Conservation (phyloP, 495 filamentous ascomycete species). For the Aspergillus cristatus region DNA sequence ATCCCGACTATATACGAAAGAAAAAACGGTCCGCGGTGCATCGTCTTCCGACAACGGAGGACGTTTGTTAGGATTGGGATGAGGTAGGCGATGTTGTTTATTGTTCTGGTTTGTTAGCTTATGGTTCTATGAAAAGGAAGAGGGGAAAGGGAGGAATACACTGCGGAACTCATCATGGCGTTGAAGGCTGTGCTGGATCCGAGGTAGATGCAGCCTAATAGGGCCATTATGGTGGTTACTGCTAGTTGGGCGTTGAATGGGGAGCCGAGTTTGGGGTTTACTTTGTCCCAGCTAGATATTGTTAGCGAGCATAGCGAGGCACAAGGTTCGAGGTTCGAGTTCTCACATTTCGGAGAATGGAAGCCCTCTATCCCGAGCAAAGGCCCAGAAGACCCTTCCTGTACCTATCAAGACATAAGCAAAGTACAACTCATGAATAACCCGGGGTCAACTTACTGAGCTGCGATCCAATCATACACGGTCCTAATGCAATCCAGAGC, state of each 20-base stretch:
- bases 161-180: constrained; percentile 55
- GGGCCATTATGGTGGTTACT: constrained; percentile 46
- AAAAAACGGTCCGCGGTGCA: constrained; percentile 26
- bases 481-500: constrained; percentile 42
- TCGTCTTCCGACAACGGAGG: constrained; percentile 20
- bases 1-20: constrained; percentile 20
- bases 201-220: constrained; percentile 60
- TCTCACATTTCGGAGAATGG: constrained; percentile 24
- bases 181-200: constrained; percentile 62
- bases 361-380: constrained; percentile 55
- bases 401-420: constrained; percentile 40
- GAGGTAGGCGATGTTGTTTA: constrained; percentile 28
- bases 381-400: constrained; percentile 61
- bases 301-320: background rate
- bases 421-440: background rate
- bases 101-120: constrained; percentile 16
- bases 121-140: background rate
- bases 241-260: constrained; percentile 56
- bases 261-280: constrained; percentile 13
- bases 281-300: constrained; percentile 17
- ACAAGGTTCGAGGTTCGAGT: background rate
- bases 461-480: constrained; percentile 40
- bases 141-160: constrained; percentile 10
- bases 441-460: constrained; percentile 24
- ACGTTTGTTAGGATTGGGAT: constrained; percentile 30